Evolutionary conservation across 192 early-diverging fungal genomes (phyloP).

Genomic region (Backusella sp.): DNA sequence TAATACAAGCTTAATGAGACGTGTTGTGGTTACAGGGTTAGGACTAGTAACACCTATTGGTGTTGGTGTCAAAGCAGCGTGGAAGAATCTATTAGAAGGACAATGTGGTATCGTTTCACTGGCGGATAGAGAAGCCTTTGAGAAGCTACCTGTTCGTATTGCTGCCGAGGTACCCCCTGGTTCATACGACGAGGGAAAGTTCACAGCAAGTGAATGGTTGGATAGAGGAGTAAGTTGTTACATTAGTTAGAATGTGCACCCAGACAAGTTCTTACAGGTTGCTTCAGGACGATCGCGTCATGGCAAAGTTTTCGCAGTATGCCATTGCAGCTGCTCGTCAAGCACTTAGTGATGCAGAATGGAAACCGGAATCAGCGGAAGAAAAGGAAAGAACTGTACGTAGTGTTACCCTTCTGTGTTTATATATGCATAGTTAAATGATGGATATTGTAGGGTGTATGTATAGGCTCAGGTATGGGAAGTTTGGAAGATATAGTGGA

Average conservation of each 20-base stretch:
- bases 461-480: conserved; percentile 93
- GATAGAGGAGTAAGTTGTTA: conserved; percentile 59
- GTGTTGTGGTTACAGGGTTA: conserved; percentile 96
- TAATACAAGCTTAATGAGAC: conserved; percentile 6
- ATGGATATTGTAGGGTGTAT: conserved; percentile 70
- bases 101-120: conserved; percentile 79
- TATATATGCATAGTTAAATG: not conserved
- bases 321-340: conserved; percentile 79
- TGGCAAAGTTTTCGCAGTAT: conserved; percentile 86
- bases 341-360: conserved; percentile 83
- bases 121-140: conserved; percentile 46
- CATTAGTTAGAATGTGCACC: not conserved
- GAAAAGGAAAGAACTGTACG: conserved; percentile 67
- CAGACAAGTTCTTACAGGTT: not conserved
- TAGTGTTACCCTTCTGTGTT: not conserved
- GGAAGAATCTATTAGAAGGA: conserved; percentile 70
- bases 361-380: conserved; percentile 51
- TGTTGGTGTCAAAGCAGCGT: conserved; percentile 66
- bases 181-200: conserved; percentile 52
- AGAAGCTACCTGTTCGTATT: conserved; percentile 71
- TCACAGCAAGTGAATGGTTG: conserved; percentile 74
- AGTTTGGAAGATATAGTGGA: conserved; percentile 80
- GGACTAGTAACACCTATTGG: conserved; percentile 92
- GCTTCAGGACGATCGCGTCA: conserved; percentile 67
- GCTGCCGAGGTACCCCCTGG: conserved; percentile 69